phyloP scores from a whole-genome alignment of 2,329 filamentous ascomycete species.

The Claviceps sp. region DNA sequence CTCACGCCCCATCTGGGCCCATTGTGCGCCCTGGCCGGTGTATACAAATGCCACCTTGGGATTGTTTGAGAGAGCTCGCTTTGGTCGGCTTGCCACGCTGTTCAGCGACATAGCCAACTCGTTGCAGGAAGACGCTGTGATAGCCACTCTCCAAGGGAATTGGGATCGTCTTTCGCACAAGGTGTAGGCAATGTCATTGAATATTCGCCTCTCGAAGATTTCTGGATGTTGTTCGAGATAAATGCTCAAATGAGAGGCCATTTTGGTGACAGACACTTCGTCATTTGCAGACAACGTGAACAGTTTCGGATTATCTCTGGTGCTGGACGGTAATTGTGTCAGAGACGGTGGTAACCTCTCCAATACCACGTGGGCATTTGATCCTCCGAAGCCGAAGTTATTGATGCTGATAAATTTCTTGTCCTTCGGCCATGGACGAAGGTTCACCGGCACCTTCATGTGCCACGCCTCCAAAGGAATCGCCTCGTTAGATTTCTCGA shows the following conservation, averaged over 20 bases:
- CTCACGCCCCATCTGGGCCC: constrained; percentile 24
- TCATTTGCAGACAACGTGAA: constrained; percentile 29
- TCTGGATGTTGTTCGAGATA: constrained; percentile 29
- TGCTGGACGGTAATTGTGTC: background rate
- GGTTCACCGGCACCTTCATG: constrained; percentile 31
- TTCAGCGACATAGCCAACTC: constrained; percentile 32
- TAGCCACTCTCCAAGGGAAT: constrained; percentile 29
- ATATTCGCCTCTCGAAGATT: constrained; percentile 27
- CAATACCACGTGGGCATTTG: constrained; percentile 31
- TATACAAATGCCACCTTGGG: constrained; percentile 21
- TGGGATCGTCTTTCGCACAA: constrained; percentile 30
- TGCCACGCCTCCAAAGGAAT: constrained; percentile 37
- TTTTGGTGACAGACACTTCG: constrained; percentile 18
- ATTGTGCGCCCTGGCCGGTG: constrained; percentile 28
- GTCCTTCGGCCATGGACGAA: constrained; percentile 31
- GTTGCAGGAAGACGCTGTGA: constrained; percentile 28
- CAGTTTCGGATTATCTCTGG: constrained; percentile 15
- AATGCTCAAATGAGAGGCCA: constrained; percentile 20
- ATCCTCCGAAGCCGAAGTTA: constrained; percentile 32
- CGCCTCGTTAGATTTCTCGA: constrained; percentile 33
- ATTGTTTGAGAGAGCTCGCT: constrained; percentile 6
- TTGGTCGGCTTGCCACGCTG: constrained; percentile 8
- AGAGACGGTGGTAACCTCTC: constrained; percentile 9
- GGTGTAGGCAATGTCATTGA: constrained; percentile 35
- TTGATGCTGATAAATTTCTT: constrained; percentile 38